Percentiles rank a stretch among this genome's conserved stretches.
Conservation (phyloP, 768 basidiomycete genomes). For the Tricholoma furcatifolium region DNA sequence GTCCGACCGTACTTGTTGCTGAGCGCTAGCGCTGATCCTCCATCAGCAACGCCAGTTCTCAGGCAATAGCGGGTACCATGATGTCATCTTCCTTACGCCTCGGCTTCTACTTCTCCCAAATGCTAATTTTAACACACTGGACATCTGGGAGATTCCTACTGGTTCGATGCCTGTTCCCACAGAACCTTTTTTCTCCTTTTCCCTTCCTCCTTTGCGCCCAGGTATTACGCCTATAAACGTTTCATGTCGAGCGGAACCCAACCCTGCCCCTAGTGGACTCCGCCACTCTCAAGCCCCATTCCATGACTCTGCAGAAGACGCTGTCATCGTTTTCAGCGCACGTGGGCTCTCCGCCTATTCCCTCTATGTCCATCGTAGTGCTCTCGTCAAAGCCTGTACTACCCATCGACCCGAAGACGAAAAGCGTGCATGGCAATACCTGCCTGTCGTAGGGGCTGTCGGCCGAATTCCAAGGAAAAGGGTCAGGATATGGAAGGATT, state of each 20-base stretch:
- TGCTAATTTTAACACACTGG: conserved; percentile 16
- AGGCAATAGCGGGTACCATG: conserved; percentile 19
- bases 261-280: conserved; percentile 3
- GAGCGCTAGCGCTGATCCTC: too few relatives aligned
- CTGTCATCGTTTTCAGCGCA: conserved; percentile 12
- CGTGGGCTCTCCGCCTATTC: background rate
- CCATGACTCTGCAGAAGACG: conserved; percentile 2
- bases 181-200: conserved; percentile 2
- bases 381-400: conserved; percentile 3
- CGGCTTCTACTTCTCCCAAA: conserved; percentile 25
- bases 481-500: conserved; percentile 13
- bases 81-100: conserved; percentile 23
- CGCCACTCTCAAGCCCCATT: conserved; percentile 5
- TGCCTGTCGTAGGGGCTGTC: background rate
- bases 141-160: conserved; percentile 21
- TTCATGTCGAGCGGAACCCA: conserved; percentile 16
- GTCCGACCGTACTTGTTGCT: background rate
- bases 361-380: conserved; percentile 9
- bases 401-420: background rate
- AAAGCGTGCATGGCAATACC: background rate
- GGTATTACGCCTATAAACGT: background rate
- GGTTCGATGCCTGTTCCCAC: background rate
- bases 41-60: background rate
- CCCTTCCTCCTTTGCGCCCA: background rate
- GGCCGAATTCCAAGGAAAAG: background rate